Base-by-base conservation (phyloP, 2,329 filamentous ascomycete genomes). In the Colletotrichum scovillei region DNA sequence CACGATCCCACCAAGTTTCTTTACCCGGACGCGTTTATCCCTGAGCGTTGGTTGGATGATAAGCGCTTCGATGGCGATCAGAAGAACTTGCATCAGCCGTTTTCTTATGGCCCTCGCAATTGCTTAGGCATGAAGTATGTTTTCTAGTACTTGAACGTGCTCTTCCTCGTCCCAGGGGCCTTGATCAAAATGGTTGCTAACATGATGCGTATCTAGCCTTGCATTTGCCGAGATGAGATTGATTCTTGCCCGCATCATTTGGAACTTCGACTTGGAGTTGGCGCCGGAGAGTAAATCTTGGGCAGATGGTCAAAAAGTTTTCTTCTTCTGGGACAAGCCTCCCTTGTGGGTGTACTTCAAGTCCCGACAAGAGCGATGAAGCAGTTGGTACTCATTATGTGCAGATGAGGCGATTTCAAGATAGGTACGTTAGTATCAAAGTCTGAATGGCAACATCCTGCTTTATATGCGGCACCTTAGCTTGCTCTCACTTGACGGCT, bases 191-290 rank as follows among this genome's bases (percentile, higher is more conserved):
- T 35, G 32, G 32, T 35, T 35, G 32, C 11, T 35, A 35, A 35
- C 11, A 35, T 35, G 3, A 35, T 5, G 32, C 32, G 32, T 35
- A 3, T 3, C 6, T 4, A 87, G 85, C 71, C 79, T 89, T 59
- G 86, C 86, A 3, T 87, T 86, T 58, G 81, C 84, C n/a, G 87
- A 89, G 76, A 87, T 88, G 83, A 81, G 87, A 3, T 76, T 87
- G 3, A 85, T 88, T 56, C 76, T 89, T 5, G 83, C 85, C 0
- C 83, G 83, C 1, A 74, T 89, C 11, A 74, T 89, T 0, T 89
- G 82, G 78, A 86, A 85, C 64, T 89, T 88, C 75, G 86, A 89
- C 69, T 69, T 88, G 66, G 76, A 78, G 42, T 78, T 87, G 24
- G 80, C 79, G 1, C 78, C 84, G 1, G 76, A 80, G n/a, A 77